These are phyloP conservation scores for Santalum album DNA, from an alignment of 164 flowering plant genomes.

Conservation along the genomic window DNA sequence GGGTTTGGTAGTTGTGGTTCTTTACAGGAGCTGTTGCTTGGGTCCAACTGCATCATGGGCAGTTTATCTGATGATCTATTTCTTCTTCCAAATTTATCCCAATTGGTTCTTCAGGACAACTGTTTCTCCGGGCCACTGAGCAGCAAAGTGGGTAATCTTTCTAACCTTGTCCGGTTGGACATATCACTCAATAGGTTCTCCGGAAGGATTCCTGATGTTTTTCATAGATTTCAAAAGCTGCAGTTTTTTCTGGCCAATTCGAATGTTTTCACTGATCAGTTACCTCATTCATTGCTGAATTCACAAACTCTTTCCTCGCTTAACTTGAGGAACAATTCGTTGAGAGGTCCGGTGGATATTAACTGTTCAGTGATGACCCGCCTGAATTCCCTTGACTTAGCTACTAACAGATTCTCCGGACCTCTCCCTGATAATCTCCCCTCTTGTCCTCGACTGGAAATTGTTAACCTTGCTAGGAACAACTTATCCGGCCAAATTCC, in stretches of 20 bases:
- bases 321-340: conserved; percentile 49
- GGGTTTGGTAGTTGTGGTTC: conserved; percentile 33
- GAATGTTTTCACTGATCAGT: conserved; percentile 32
- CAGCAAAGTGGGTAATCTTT: conserved; percentile 36
- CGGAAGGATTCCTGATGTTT: conserved; percentile 48
- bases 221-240: conserved; percentile 21
- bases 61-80: conserved; percentile 29
- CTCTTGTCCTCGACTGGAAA: conserved; percentile 26
- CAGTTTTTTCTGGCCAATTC: conserved; percentile 30
- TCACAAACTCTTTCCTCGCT: conserved; percentile 32
- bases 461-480: conserved; percentile 55
- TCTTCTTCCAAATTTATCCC: conserved; percentile 15
- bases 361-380: conserved; percentile 44
- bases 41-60: not conserved
- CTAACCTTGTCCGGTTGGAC: conserved; percentile 41
- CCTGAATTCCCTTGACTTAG: conserved; percentile 46
- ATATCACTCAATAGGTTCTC: conserved; percentile 38
- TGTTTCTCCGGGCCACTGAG: conserved; percentile 30
- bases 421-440: conserved; percentile 43
- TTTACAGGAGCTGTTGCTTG: conserved; percentile 19
- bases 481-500: conserved; percentile 39
- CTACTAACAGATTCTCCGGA: conserved; percentile 36
- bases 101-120: conserved; percentile 32
- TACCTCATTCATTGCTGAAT: conserved; percentile 46
- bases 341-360: conserved; percentile 31